phyloP scores from a whole-genome alignment of 805 yeast species.

The Wilhelminamyces savonicus region DNA sequence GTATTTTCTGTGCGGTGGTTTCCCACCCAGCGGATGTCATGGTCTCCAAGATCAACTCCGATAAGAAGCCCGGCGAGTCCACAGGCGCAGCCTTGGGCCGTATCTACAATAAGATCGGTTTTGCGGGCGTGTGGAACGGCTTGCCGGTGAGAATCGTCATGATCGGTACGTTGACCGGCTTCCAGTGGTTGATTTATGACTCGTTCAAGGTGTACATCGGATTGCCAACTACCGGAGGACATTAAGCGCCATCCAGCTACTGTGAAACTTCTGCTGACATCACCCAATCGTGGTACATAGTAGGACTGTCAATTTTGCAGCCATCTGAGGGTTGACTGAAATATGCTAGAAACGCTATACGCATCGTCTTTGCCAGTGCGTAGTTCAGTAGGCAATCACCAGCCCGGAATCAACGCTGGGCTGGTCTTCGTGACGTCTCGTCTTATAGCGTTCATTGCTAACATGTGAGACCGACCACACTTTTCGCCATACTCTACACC shows the following conservation, averaged over 20 bases:
- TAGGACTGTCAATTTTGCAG: background rate
- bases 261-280: background rate
- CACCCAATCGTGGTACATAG: background rate
- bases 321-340: no score
- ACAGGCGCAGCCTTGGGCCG: constrained; percentile 61
- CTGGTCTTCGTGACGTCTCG: no score
- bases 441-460: no score
- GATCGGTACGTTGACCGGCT: constrained; percentile 96
- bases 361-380: background rate
- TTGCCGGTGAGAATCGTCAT: constrained; percentile 88
- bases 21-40: constrained; percentile 99
- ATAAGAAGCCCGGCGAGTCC: constrained; percentile 57
- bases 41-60: constrained; percentile 88
- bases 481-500: no score
- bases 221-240: constrained; percentile 84
- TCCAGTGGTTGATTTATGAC: constrained; percentile 96
- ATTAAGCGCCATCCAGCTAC: constrained; percentile 8
- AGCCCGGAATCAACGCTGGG: no score
- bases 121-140: constrained; percentile 91
- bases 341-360: background rate
- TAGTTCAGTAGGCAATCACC: no score
- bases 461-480: no score
- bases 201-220: constrained; percentile 94
- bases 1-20: constrained; percentile 91
- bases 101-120: constrained; percentile 81